Percentiles rank a stretch among this genome's conserved stretches.
Conservation (phyloP, 768 basidiomycete genomes). For the Grammothele lineata region DNA sequence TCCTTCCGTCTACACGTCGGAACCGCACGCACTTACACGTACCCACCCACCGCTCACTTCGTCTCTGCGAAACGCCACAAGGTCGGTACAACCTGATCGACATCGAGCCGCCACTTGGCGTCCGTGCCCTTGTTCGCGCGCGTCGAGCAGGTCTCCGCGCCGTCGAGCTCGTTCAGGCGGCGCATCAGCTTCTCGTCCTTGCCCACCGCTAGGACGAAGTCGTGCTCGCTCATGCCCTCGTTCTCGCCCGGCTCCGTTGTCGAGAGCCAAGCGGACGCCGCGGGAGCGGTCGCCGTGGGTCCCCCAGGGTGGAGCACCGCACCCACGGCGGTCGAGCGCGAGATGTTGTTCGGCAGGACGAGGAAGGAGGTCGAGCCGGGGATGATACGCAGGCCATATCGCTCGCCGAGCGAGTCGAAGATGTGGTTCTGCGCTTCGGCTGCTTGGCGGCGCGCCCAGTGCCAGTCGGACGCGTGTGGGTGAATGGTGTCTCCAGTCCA, state of each 20-base stretch:
- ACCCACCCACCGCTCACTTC: too few species aligned
- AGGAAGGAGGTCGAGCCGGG: conserved; percentile 79
- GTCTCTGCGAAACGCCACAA: conserved; percentile 31
- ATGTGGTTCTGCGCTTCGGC: conserved; percentile 92
- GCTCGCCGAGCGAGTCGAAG: conserved; percentile 82
- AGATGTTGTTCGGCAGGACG: conserved; percentile 78
- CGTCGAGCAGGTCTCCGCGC: conserved; percentile 69
- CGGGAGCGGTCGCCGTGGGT: conserved; percentile 34
- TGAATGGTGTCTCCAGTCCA: conserved; percentile 50
- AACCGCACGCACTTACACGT: neutral
- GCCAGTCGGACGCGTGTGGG: conserved; percentile 45
- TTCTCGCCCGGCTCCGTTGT: conserved; percentile 32
- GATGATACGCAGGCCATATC: conserved; percentile 79
- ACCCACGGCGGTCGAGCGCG: conserved; percentile 78
- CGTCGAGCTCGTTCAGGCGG: conserved; percentile 69
- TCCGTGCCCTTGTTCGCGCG: conserved; percentile 79
- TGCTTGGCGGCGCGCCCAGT: conserved; percentile 84
- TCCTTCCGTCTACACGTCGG: neutral
- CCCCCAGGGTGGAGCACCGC: conserved; percentile 70
- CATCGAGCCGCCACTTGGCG: conserved; percentile 61
- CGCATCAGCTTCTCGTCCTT: conserved; percentile 77
- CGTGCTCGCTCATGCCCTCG: conserved; percentile 37
- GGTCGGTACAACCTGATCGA: conserved; percentile 31
- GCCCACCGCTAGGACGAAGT: conserved; percentile 63
- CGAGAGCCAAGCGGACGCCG: conserved; percentile 38